Percentiles rank a stretch among this genome's conserved stretches.
phyloP scores from a whole-genome alignment of 306 rosid genomes.

The Casuarina glauca region DNA sequence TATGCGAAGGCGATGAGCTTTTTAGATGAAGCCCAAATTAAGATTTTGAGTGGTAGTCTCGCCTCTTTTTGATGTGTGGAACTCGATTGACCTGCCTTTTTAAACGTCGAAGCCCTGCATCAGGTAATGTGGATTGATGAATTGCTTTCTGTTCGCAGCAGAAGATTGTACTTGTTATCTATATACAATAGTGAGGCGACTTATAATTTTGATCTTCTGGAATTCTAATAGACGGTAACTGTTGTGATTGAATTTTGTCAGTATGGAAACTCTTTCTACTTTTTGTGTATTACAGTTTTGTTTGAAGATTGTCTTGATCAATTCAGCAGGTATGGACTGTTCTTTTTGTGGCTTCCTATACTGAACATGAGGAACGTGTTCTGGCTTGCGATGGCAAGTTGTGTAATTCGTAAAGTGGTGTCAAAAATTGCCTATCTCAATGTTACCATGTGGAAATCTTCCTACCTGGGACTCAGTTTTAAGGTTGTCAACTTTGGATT shows the following conservation, averaged over 20 bases:
- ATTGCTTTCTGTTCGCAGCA: conserved; percentile 22
- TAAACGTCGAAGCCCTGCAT: not conserved
- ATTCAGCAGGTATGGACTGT: too few species aligned
- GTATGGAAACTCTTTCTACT: not conserved
- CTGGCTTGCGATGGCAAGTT: too few species aligned
- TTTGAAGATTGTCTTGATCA: too few species aligned
- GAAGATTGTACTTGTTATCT: conserved; percentile 29
- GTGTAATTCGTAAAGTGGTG: too few species aligned
- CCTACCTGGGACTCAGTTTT: too few species aligned
- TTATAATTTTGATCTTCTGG: not conserved
- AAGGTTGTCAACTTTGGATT: too few species aligned
- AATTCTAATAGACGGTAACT: conserved; percentile 7
- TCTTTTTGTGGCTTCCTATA: too few species aligned
- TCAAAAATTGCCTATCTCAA: too few species aligned
- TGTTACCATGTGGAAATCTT: too few species aligned
- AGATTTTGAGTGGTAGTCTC: not conserved
- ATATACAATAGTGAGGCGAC: conserved; percentile 20
- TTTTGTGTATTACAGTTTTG: not conserved
- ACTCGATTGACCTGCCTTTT: conserved; percentile 8
- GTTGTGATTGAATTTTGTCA: not conserved
- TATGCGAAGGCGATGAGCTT: conserved; percentile 69
- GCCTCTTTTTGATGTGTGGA: conserved; percentile 12
- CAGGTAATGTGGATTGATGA: not conserved
- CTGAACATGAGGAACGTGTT: too few species aligned
- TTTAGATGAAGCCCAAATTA: not conserved